Base-by-base conservation (phyloP, 345 rosid species). In the Eutrema japonicum region DNA sequence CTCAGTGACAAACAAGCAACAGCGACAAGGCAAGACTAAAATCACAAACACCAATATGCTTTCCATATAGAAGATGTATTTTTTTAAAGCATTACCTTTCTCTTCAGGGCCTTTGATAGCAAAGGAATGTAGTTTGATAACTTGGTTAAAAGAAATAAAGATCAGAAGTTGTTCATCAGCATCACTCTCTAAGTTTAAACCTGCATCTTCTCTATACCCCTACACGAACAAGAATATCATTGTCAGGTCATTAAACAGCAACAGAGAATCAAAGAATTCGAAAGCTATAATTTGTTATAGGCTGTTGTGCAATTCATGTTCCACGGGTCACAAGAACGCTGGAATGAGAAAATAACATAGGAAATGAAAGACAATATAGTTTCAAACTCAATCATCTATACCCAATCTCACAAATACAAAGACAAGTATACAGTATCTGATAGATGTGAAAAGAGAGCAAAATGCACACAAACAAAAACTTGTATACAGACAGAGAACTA, bases 171-270 rank as follows among this genome's bases (percentile, higher is more conserved):
- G n/a, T n/a, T n/a, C n/a, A n/a, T n/a, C n/a, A n/a, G n/a, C n/a
- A n/a, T n/a, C n/a, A n/a, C n/a, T n/a, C n/a, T n/a, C n/a, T n/a
- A n/a, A n/a, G n/a, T n/a, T n/a, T n/a, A n/a, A n/a, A n/a, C n/a
- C n/a, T n/a, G 83, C 96, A 82, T 95, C 97, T 74, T 95, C 99
- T 83, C 99, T 86, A 72, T 95, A 95, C 53, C 91, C 99, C 99
- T 94, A 82, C 77, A 67, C 53, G 1, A 78, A 52, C 41, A 69
- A 65, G 62, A 10, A 59, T 62, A 72, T 46, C 45, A 43, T 13
- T 12, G 55, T 36, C 52, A 46, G 14, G 8, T 60, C 60, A 14
- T 16, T 35, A 59, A 32, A 22, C 11, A 70, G 16, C 43, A 46
- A 72, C n/a, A 48, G 18, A 43, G 59, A 64, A 53, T 36, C 9